phyloP scores from a whole-genome alignment of 2,329 filamentous ascomycete species.

The Ophiostoma novo-ulmi region DNA sequence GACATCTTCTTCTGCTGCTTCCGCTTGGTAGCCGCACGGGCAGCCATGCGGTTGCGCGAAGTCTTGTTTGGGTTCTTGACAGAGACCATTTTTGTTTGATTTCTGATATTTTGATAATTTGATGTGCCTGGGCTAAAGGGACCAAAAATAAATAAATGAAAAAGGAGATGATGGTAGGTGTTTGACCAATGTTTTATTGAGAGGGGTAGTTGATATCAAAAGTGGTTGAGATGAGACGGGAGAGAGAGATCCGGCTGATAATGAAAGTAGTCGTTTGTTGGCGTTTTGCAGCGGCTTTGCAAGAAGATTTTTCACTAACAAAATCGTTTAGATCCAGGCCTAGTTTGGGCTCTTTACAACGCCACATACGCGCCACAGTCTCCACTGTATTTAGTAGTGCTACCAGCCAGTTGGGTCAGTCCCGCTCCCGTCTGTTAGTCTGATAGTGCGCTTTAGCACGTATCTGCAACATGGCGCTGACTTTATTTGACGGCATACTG shows the following conservation, averaged over 20 bases:
- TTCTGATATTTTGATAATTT: not conserved
- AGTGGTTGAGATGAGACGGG: not conserved
- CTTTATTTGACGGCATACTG: not conserved
- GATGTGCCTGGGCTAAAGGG: too few relatives aligned
- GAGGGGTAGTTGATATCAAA: conserved; percentile 1
- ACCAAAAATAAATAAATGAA: not conserved
- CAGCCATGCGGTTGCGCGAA: conserved; percentile 49
- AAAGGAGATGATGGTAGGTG: not conserved
- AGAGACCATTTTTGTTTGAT: conserved; percentile 43
- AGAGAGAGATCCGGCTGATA: conserved; percentile 14
- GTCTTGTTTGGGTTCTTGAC: conserved; percentile 55
- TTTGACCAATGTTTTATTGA: not conserved
- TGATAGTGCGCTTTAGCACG: conserved; percentile 24
- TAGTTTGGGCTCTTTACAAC: not conserved
- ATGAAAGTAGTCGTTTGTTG: not conserved
- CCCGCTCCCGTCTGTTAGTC: conserved; percentile 4
- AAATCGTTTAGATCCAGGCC: not conserved
- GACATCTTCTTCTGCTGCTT: conserved; percentile 43
- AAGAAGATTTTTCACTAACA: conserved; percentile 15
- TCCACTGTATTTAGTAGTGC: not conserved
- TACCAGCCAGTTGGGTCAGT: not conserved
- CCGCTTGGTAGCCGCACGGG: conserved; percentile 42
- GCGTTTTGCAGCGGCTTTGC: not conserved
- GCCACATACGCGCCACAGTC: not conserved
- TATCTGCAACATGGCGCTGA: conserved; percentile 24